phyloP scores from a whole-genome alignment of 305 asterid species.

The Fraxinus sp. region DNA sequence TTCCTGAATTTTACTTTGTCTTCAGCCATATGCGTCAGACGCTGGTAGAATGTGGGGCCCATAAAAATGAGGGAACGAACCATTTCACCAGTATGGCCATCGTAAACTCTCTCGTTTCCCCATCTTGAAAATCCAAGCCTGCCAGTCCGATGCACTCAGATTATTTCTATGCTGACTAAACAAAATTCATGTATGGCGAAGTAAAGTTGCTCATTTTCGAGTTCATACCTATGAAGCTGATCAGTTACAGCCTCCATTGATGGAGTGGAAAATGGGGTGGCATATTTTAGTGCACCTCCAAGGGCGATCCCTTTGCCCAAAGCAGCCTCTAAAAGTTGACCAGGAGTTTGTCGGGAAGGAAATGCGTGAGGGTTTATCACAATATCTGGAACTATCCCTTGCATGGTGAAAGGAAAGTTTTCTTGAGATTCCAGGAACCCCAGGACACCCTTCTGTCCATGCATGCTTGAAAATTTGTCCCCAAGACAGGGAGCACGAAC shows the following conservation, averaged over 20 bases:
- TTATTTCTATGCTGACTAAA: not conserved
- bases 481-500: constrained; percentile 92
- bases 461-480: constrained; percentile 98
- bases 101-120: constrained; percentile 81
- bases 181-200: not conserved
- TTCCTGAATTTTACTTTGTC: constrained; percentile 90
- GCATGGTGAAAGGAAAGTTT: constrained; percentile 78
- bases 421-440: constrained; percentile 90
- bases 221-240: constrained; percentile 78
- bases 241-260: constrained; percentile 64
- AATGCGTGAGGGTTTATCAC: constrained; percentile 97
- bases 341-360: constrained; percentile 96
- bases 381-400: constrained; percentile 93
- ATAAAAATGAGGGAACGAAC: constrained; percentile 63
- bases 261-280: constrained; percentile 87
- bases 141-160: constrained; percentile 20
- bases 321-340: constrained; percentile 88
- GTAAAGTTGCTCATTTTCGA: not conserved
- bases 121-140: constrained; percentile 82
- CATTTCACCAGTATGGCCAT: constrained; percentile 77
- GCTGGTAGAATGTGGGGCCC: constrained; percentile 93
- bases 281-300: constrained; percentile 67
- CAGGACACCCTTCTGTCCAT: constrained; percentile 94
- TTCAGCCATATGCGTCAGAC: constrained; percentile 92
- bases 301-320: constrained; percentile 87